A percentile compares a stretch with the other conserved stretches of the same genome.
Evolutionary conservation across 1,284 basidiomycete genomes (phyloP).

Genomic region (Fistulinella staudtii): DNA sequence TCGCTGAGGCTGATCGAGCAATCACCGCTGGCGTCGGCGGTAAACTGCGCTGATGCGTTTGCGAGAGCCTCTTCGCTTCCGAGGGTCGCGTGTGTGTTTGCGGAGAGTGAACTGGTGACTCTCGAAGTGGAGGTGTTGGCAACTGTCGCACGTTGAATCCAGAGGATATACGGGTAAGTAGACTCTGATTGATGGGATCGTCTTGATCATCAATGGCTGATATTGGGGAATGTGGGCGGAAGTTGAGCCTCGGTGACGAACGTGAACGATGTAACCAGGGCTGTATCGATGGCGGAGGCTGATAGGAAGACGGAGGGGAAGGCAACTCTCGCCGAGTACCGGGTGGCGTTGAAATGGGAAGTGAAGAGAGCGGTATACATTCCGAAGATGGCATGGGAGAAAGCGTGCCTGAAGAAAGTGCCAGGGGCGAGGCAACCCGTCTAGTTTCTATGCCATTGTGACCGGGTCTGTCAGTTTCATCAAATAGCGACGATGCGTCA

Average conservation of each 20-base stretch:
- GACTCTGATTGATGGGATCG: conserved; percentile 11
- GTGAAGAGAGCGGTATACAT: conserved; percentile 24
- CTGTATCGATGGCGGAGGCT: conserved; percentile 27
- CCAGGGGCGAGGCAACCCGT: conserved; percentile 17
- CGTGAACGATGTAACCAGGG: conserved; percentile 33
- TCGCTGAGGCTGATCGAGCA: conserved; percentile 17
- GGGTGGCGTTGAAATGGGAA: conserved; percentile 16
- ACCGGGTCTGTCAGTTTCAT: conserved; percentile 18
- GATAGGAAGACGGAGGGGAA: conserved; percentile 31
- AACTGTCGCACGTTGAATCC: conserved; percentile 26
- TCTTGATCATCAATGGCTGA: conserved; percentile 20
- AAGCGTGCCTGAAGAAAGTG: conserved; percentile 24
- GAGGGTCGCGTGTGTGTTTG: conserved; percentile 9
- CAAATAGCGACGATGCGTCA: conserved; percentile 22
- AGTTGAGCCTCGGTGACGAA: conserved; percentile 29
- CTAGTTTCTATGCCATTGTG: conserved; percentile 10
- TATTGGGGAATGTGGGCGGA: conserved; percentile 12
- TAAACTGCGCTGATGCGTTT: conserved; percentile 24
- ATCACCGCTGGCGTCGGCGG: conserved; percentile 25
- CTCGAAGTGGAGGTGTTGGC: conserved; percentile 25
- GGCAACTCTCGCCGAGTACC: conserved; percentile 27
- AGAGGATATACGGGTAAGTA: conserved; percentile 20
- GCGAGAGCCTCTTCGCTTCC: conserved; percentile 20
- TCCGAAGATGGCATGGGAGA: conserved; percentile 33
- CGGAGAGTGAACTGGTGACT: conserved; percentile 9